phyloP scores from a whole-genome alignment of 768 basidiomycete species.

The Dentipellis sp. region DNA sequence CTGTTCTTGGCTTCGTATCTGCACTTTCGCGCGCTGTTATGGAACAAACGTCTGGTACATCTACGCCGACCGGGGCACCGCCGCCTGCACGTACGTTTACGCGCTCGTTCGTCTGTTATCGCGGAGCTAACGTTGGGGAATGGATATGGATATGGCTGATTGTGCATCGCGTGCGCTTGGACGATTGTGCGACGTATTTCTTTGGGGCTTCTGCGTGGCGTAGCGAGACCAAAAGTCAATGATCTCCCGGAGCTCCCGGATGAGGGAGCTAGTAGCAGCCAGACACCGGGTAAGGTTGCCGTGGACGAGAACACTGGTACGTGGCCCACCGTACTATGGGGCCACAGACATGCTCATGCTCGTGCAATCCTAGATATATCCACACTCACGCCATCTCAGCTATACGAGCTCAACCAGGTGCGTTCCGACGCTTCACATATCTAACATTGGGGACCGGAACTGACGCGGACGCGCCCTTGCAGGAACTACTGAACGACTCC shows the following conservation, averaged over 20 bases:
- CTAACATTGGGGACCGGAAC: neutral
- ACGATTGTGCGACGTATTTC: neutral
- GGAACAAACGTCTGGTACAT: neutral
- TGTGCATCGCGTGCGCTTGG: neutral
- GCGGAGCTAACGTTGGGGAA: neutral
- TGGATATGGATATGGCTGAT: neutral
- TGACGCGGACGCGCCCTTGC: neutral
- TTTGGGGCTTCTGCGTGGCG: no score
- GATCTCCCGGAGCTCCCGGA: constrained; percentile 19
- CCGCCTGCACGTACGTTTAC: no score
- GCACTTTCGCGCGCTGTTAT: neutral
- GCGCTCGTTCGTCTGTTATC: no score
- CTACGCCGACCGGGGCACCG: neutral
- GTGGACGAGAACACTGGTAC: constrained; percentile 14
- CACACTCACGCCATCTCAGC: constrained; percentile 23
- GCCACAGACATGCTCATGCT: neutral
- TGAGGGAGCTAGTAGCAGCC: neutral
- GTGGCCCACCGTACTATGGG: neutral
- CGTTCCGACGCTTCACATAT: neutral
- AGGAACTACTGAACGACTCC: constrained; percentile 31
- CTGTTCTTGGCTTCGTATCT: neutral
- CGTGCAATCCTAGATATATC: constrained; percentile 20
- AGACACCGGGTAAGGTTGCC: neutral
- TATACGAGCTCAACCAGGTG: constrained; percentile 34
- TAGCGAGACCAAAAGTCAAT: constrained; percentile 16